A percentile compares a stretch with the other conserved stretches of the same genome.
These are phyloP conservation scores for Ustanciosporium gigantosporum DNA, from an alignment of 1,284 basidiomycete genomes.

Conservation along the genomic window DNA sequence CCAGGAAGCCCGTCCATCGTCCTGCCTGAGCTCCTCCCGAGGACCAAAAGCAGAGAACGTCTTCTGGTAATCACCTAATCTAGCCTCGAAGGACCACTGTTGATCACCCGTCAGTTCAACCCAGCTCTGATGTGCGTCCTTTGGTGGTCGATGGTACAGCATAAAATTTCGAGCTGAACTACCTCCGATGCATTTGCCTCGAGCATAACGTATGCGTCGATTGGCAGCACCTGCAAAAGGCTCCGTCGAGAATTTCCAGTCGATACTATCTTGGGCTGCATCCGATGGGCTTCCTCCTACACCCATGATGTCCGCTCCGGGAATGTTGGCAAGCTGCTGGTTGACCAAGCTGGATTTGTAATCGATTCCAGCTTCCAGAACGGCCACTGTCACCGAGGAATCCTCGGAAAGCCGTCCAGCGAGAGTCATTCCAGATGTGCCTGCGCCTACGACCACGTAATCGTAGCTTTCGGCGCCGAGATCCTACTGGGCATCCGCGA, in stretches of 20 bases:
- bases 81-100: conserved; percentile 34
- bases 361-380: conserved; percentile 49
- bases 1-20: conserved; percentile 31
- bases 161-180: conserved; percentile 43
- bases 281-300: conserved; percentile 16
- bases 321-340: conserved; percentile 31
- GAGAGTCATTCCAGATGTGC: conserved; percentile 44
- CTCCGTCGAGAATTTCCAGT: conserved; percentile 39
- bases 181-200: conserved; percentile 49
- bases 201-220: conserved; percentile 32
- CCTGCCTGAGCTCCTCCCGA: conserved; percentile 16
- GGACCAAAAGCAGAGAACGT: conserved; percentile 35
- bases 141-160: conserved; percentile 40
- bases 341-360: conserved; percentile 20
- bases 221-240: conserved; percentile 34
- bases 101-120: conserved; percentile 35
- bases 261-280: conserved; percentile 14
- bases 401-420: conserved; percentile 46
- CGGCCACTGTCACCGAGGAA: conserved; percentile 33
- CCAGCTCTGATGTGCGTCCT: conserved; percentile 32
- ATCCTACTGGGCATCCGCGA: too few species aligned
- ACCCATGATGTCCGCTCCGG: conserved; percentile 34
- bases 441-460: conserved; percentile 46
- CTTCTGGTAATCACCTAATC: conserved; percentile 36
- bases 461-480: conserved; percentile 26